Evolutionary conservation across 345 rosid genomes (phyloP).

Genomic region (Pugionium dolabratum): DNA sequence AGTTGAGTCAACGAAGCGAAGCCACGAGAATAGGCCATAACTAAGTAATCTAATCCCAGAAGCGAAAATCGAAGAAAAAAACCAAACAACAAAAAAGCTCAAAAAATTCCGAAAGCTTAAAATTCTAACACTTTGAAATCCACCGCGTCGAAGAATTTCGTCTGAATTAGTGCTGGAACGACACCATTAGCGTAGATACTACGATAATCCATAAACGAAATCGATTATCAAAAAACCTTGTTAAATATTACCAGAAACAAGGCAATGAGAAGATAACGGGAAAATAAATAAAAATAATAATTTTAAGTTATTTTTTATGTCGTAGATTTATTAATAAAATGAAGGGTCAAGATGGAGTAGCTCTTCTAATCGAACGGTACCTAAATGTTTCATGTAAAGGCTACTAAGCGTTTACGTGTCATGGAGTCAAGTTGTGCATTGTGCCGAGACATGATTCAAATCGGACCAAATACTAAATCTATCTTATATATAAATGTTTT

Average conservation of each 20-base stretch:
- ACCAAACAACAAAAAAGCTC: background rate
- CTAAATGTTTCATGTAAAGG: background rate
- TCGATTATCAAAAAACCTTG: constrained; percentile 9
- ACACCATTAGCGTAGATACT: constrained; percentile 6
- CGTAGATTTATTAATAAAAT: constrained; percentile 8
- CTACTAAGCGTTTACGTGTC: constrained; percentile 32
- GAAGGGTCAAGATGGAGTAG: constrained; percentile 27
- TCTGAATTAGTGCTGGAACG: background rate
- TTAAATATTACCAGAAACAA: constrained; percentile 18
- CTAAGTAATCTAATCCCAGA: constrained; percentile 5
- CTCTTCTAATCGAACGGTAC: constrained; percentile 22
- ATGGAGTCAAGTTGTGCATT: constrained; percentile 7
- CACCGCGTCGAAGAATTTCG: background rate
- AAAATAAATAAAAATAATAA: background rate
- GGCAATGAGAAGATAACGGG: constrained; percentile 38
- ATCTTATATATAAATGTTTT: no score
- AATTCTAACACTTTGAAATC: constrained; percentile 5
- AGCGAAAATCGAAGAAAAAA: background rate
- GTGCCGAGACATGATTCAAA: constrained; percentile 3
- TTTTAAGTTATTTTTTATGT: background rate
- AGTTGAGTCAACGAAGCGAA: constrained; percentile 48
- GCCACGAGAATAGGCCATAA: constrained; percentile 48
- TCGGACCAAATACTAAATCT: no score
- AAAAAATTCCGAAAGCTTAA: constrained; percentile 3
- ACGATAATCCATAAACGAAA: constrained; percentile 21